phyloP scores from a whole-genome alignment of 208 protist species.

The Acanthamoeba culbertsoni region DNA sequence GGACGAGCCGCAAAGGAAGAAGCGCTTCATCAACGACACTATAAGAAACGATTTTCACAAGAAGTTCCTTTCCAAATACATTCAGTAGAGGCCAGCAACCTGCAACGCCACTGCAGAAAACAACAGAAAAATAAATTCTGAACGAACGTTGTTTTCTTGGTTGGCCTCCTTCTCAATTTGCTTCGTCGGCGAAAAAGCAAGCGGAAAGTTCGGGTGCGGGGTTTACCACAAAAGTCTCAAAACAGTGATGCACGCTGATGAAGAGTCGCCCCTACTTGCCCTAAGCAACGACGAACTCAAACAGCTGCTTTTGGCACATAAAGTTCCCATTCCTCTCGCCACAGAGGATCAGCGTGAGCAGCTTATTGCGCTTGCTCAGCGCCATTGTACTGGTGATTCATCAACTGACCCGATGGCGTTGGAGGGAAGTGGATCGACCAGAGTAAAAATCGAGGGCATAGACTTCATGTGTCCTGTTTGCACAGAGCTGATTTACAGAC shows the following conservation, averaged over 20 bases:
- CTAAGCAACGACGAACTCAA: not conserved
- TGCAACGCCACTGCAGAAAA: no score
- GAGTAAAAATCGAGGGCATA: not conserved
- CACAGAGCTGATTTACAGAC: slow-evolving; percentile 42
- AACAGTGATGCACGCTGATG: not conserved
- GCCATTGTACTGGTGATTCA: not conserved
- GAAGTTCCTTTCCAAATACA: slow-evolving; percentile 87
- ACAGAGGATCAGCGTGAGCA: not conserved
- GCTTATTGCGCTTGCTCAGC: not conserved
- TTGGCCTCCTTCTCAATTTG: no score
- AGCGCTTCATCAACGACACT: slow-evolving; percentile 90
- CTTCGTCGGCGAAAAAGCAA: no score
- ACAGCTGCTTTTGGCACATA: not conserved
- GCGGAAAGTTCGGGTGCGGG: no score
- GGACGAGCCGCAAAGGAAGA: slow-evolving; percentile 79
- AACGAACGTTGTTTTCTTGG: no score
- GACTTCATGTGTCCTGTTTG: slow-evolving; percentile 39
- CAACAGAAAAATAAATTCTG: no score
- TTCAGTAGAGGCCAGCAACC: slow-evolving; percentile 78
- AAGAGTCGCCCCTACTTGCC: not conserved
- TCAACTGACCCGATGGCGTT: not conserved
- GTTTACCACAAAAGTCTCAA: no score
- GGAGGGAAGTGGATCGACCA: not conserved
- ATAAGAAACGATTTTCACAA: slow-evolving; percentile 88
- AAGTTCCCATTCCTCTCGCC: not conserved